Evolutionary conservation across 2,329 filamentous ascomycete genomes (phyloP), one percentile per base, ranked within the genome.

Genomic region (Pyrenophora graminea): DNA sequence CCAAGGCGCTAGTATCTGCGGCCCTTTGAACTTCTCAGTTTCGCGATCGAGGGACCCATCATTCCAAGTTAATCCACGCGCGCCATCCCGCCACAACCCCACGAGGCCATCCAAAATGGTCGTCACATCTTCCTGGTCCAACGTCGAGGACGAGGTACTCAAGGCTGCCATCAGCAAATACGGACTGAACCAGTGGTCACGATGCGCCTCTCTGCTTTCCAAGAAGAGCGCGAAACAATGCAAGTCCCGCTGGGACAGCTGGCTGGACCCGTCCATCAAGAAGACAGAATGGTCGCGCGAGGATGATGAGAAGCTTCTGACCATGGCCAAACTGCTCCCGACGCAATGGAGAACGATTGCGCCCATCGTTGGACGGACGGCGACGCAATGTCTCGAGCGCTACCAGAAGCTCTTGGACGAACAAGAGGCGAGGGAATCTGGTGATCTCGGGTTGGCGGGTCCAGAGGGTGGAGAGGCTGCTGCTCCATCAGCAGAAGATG

Each of bases 251-350:
- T 99, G 94, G 94, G 86, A 88, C 72, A 93, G 99, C 82, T 99
- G 94, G 93, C 84, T 99, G 62, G 94, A 99, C 71, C 94, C 94
- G 17, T 90, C 90, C 71, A 97, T 99, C 79, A 90, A 93, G 70
- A 99, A 99, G 81, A 94, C 96, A 64, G 94, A 99, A 78, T 99
- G 94, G 93, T 96, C 91, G 72, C 90, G 94, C 70, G 94, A 99
- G 76, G 94, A 99, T 74, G 94, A 99, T 74, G 94, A 99, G 80
- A 97, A 96, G 78, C 82, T 99, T 54, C 77, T 99, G 66, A 94
- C 97, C 70, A 82, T 99, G 68, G 94, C 94, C 56, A 99, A 97
- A 82, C 82, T 99, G 77, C 96, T 99, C 88, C 94, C 94, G 50
- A 97, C 93, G 23, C 94, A 99, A 83, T 99, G 94, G 94, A 88